Conservation (phyloP, 2,329 filamentous ascomycete genomes). For the Ophiocordyceps camponoti-rufipedis region DNA sequence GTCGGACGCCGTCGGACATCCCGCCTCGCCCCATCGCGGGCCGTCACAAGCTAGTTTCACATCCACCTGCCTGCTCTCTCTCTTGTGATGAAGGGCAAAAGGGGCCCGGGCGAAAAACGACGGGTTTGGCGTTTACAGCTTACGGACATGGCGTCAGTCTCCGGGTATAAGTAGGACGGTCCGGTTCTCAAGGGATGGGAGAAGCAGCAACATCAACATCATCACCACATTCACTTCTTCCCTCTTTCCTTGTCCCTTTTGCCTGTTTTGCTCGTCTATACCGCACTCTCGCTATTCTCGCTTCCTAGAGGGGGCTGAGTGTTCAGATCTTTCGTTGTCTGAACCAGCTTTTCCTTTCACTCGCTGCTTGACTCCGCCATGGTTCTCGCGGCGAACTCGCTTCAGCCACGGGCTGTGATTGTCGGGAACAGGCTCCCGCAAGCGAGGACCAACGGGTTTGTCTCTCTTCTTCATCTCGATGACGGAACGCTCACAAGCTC, state of each 20-base stretch:
- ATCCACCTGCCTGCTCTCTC: not conserved
- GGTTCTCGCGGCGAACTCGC: slow-evolving; percentile 1
- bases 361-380: not conserved
- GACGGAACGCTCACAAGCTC: not conserved
- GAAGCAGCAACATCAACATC: not conserved
- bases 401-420: not conserved
- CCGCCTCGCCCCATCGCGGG: not conserved
- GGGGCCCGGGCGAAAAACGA: not conserved
- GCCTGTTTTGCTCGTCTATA: not conserved
- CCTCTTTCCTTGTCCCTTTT: not conserved
- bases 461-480: not conserved
- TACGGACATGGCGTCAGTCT: not conserved
- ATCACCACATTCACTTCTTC: not conserved
- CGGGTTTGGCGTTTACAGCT: not conserved
- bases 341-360: not conserved
- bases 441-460: slow-evolving; percentile 20
- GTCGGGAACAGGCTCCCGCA: slow-evolving; percentile 11
- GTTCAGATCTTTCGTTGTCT: not conserved
- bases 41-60: not conserved
- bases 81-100: not conserved
- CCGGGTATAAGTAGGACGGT: not conserved
- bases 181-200: not conserved
- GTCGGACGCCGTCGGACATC: not conserved
- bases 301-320: not conserved
- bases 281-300: not conserved